phyloP scores from a whole-genome alignment of 257 asterid species.

The Ehretia macrophylla region DNA sequence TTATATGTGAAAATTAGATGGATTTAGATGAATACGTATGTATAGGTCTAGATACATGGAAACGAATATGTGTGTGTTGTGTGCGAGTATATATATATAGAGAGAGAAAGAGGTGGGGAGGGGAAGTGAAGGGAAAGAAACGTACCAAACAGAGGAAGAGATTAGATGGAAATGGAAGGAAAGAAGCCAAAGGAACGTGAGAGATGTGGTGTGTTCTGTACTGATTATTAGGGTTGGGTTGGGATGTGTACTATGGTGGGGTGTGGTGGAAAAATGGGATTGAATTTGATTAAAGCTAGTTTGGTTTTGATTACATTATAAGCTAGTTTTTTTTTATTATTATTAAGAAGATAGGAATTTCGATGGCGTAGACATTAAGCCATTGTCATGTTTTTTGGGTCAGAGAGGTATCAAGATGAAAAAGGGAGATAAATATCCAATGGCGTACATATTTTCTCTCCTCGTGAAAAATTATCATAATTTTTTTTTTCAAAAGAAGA shows the following conservation, averaged over 20 bases:
- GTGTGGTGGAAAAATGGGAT: too few relatives aligned
- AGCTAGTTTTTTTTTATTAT: too few relatives aligned
- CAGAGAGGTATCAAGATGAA: too few relatives aligned
- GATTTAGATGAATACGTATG: too few relatives aligned
- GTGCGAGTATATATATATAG: not conserved
- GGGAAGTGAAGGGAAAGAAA: not conserved
- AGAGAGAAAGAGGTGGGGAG: not conserved
- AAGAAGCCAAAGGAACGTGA: slow-evolving; percentile 3
- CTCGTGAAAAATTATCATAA: too few relatives aligned
- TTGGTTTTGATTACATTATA: too few relatives aligned
- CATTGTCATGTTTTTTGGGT: too few relatives aligned
- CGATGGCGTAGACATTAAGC: not conserved
- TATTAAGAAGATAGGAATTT: too few relatives aligned
- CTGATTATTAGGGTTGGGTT: not conserved
- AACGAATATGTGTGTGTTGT: not conserved
- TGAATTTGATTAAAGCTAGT: too few relatives aligned
- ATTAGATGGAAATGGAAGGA: slow-evolving; percentile 3
- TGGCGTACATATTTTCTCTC: too few relatives aligned
- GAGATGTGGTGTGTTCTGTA: not conserved
- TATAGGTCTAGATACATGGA: not conserved
- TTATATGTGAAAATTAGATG: not conserved
- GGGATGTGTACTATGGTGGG: not conserved
- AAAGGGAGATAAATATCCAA: too few relatives aligned
- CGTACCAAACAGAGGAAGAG: not conserved
- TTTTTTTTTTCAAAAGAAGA: too few relatives aligned